Base-by-base conservation (phyloP, 805 yeast genomes). In the Yarrowia hollandica region DNA sequence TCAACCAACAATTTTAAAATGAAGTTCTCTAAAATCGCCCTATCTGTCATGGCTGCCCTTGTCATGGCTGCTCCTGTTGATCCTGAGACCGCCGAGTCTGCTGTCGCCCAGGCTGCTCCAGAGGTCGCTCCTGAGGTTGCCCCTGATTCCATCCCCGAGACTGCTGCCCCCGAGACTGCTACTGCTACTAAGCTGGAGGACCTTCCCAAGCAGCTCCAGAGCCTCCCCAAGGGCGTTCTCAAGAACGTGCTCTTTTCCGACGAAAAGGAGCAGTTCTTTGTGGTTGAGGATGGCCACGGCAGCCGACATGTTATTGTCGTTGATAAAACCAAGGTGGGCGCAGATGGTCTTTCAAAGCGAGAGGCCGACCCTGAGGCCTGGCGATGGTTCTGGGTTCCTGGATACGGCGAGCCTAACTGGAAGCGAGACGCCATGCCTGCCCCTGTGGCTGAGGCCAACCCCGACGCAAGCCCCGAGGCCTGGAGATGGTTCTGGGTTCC, bases 361-460 rank as follows among this genome's bases (percentile, higher is more conserved):
- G 54, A 44, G 35, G 18, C 37, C 7, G 11, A 14, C 18, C 37
- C 54, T 7, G 54, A 44, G 37, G 54, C 54, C 16, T 44, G 54
- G 54, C 19, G 54, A 31, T 44, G 54, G 54, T 28, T 10, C 28
- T 44, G 54, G 54, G 22, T 30, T 4, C 54, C 54, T n/a, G 21
- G 19, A 2, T 30, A 15, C 26, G 54, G 54, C 12, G 37, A 44
- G 54, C 54, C 54, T 21, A 44, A 44, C 54, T 44, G 54, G 54
- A 44, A 44, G 54, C 54, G 54, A n/a, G 54, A 44, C 12, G 54
- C 54, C 9, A 44, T 44, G 54, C 54, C 54, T 11, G 25, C 30
- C 11, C 30, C 30, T 26, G 30, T 11, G 11, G 11, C 54, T 19
- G 54, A 44, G 11, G 37, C 37, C 37, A 26, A 26, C 7, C 23